These are phyloP conservation scores for Talaromyces sp. DNA, from an alignment of 2,329 filamentous ascomycete genomes.

Conservation along the genomic window DNA sequence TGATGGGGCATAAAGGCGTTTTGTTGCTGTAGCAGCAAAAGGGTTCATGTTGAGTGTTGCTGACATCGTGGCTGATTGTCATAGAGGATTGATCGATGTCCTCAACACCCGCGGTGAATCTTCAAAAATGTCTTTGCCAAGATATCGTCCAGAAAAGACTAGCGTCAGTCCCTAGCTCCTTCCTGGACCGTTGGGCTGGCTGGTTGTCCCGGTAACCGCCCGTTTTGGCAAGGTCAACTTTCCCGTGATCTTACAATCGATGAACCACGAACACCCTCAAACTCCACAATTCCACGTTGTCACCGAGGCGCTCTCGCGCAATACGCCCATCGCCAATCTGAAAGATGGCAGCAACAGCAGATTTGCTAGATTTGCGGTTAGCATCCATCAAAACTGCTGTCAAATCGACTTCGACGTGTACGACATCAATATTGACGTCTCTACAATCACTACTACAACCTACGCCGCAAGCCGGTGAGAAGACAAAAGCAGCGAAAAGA, in stretches of 20 bases:
- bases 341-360: slow-evolving; percentile 17
- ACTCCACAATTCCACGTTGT: background rate
- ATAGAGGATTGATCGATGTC: no score
- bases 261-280: background rate
- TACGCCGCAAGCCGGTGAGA: slow-evolving; percentile 23
- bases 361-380: slow-evolving; percentile 27
- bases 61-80: background rate
- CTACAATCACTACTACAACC: slow-evolving; percentile 39
- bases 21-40: background rate
- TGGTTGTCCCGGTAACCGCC: slow-evolving; percentile 18
- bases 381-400: slow-evolving; percentile 54
- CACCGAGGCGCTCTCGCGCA: background rate
- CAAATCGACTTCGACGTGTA: slow-evolving; percentile 54
- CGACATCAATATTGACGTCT: slow-evolving; percentile 39
- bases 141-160: background rate
- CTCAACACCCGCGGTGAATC: background rate
- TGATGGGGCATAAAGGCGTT: background rate
- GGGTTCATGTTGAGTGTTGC: slow-evolving; percentile 1
- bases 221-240: slow-evolving; percentile 19
- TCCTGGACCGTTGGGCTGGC: background rate
- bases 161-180: background rate
- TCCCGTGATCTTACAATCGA: slow-evolving; percentile 21
- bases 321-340: background rate
- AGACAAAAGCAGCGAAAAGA: slow-evolving; percentile 16
- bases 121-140: background rate